Conservation (phyloP, 495 filamentous ascomycete genomes). For the Penicillium dipodomyicola region DNA sequence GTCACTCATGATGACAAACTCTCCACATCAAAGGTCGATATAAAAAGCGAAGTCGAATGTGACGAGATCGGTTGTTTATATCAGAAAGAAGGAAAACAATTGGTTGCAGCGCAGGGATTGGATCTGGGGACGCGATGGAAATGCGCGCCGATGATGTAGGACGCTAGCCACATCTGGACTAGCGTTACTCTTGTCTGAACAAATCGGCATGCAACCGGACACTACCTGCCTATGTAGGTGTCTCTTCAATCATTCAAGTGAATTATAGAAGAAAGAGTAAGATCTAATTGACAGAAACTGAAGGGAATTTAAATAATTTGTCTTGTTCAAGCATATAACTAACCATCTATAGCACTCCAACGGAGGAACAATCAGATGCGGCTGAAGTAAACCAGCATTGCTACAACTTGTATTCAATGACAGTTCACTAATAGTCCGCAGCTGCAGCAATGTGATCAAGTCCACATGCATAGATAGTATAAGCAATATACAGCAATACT, state of each 20-base stretch:
- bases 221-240: no score
- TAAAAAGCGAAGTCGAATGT: not conserved
- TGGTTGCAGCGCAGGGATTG: slow-evolving; percentile 15
- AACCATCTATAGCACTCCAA: not conserved
- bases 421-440: not conserved
- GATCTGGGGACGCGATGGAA: slow-evolving; percentile 32
- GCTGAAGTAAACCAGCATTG: not conserved
- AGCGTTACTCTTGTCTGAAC: slow-evolving; percentile 7
- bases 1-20: slow-evolving; percentile 40
- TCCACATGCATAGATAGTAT: not conserved
- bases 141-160: slow-evolving; percentile 34
- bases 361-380: not conserved
- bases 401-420: not conserved
- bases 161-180: slow-evolving; percentile 21
- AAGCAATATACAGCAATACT: not conserved
- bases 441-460: slow-evolving; percentile 15
- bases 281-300: not conserved
- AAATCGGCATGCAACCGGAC: not conserved
- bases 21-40: slow-evolving; percentile 1
- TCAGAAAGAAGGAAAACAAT: not conserved
- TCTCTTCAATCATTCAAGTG: not conserved
- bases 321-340: not conserved
- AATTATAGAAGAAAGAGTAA: not conserved
- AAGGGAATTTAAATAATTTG: not conserved
- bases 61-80: not conserved